Base-by-base conservation (phyloP, 169 alveolate genomes). In the Plasmodium vivax region DNA sequence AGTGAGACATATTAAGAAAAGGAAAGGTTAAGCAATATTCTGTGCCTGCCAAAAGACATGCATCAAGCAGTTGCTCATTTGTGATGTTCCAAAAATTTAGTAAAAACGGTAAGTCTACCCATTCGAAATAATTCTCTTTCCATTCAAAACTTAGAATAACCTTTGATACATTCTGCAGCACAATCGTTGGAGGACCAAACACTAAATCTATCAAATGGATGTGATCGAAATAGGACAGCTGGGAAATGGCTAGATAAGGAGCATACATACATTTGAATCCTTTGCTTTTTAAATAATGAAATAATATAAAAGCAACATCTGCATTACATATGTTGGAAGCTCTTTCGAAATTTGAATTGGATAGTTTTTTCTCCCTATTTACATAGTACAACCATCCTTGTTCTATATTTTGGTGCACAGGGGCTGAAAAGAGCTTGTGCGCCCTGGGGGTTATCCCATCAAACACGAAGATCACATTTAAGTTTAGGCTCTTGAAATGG, bases 1-100 rank as follows among this genome's bases (percentile, higher is more conserved):
- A 96, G 16, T 95, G 93, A 56, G 91, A 85, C 87, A 95, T 87
- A 19, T 93, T 82, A 36, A 95, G 74, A 32, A 72, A 85, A 2
- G 97, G 97, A 83, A 93, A 95, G 45, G 97, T 96, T 34, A 96
- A 85, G 41, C 97, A 96, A 58, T 96, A 96, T 80, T 96, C 98
- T 8, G 98, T 96, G 23, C 98, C 98, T 19, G 98, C 97, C 72
- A 96, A 54, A 54, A 96, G 45, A 41, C 97, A 95, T 0, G 95
- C 96, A 88, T 96, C 97, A 8, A 95, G 85, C 32, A 96, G 83
- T 74, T 96, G 98, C 10, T 94, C 95, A 32, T 68, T 85, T 36
- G 88, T 94, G 56, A 96, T 58, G 32, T 93, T 96, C 96, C 93
- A 82, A 8, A 56, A 41, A 41, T 92, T 58, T 56, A 96, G 84